A percentile compares a stretch with the other conserved stretches of the same genome.
phyloP scores from a whole-genome alignment of 352 stramenopile genomes.

The Pythium phragmiticola region DNA sequence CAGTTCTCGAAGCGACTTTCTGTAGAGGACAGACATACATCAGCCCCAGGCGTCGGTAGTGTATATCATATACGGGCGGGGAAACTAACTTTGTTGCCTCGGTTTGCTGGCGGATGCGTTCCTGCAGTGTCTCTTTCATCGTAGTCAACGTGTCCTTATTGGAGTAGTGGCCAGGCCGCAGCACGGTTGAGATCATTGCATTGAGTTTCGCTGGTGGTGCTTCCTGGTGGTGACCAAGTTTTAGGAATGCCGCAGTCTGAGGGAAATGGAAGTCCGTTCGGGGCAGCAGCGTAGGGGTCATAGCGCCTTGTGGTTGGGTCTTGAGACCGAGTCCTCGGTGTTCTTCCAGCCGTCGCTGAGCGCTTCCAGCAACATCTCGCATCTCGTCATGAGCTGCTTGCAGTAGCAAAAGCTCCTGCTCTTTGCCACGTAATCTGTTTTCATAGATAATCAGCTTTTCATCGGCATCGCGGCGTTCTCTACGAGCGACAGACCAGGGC shows the following conservation, averaged over 20 bases:
- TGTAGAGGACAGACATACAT: conserved; percentile 12
- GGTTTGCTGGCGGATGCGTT: conserved; percentile 47
- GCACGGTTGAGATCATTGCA: background rate
- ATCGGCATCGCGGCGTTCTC: conserved; percentile 51
- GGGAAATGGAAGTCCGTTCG: background rate
- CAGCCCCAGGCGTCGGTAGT: background rate
- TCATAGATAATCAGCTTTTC: conserved; percentile 40
- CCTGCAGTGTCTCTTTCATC: conserved; percentile 39
- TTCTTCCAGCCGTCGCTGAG: conserved; percentile 40
- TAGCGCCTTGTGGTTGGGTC: background rate
- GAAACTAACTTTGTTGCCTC: conserved; percentile 40
- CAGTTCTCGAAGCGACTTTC: conserved; percentile 34
- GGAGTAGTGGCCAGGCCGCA: conserved; percentile 13
- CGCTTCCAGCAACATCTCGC: conserved; percentile 36
- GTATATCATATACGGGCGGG: background rate
- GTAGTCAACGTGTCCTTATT: conserved; percentile 38
- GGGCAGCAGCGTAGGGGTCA: background rate
- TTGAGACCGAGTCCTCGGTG: conserved; percentile 2
- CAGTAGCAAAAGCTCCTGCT: conserved; percentile 35
- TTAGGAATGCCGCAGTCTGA: conserved; percentile 17
- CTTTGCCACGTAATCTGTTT: conserved; percentile 39
- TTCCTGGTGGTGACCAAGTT: background rate
- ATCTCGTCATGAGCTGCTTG: conserved; percentile 39
- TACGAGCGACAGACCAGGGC: conserved; percentile 11
- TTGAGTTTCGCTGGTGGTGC: background rate